Conservation (phyloP, 2,329 filamentous ascomycete genomes). For the Paecilomyces formosus region DNA sequence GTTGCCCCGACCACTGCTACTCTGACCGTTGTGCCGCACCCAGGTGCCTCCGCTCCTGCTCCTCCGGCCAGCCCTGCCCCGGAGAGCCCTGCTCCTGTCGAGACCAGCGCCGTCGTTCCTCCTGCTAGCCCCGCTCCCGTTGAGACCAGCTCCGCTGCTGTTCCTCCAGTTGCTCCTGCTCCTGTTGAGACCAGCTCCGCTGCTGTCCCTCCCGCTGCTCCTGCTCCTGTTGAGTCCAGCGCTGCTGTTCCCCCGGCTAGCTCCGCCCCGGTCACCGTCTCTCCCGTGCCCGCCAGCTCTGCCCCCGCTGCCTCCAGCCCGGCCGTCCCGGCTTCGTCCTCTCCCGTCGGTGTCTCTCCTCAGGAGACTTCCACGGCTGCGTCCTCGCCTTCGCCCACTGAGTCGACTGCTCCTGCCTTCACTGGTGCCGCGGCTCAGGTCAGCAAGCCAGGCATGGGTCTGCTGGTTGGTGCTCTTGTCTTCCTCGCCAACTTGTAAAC, state of each 20-base stretch:
- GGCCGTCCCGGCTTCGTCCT: background rate
- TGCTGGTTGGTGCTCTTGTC: background rate
- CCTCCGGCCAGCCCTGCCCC: background rate
- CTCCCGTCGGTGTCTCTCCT: too few relatives aligned
- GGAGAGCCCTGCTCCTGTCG: background rate
- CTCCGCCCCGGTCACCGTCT: too few relatives aligned
- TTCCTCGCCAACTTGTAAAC: background rate
- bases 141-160: background rate
- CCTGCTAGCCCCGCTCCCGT: background rate
- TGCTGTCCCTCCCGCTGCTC: background rate
- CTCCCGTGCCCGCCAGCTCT: background rate
- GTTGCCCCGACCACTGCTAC: background rate
- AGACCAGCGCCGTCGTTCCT: background rate
- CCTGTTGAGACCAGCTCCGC: background rate
- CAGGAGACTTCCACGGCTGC: background rate
- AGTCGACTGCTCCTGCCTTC: background rate
- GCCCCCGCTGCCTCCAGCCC: background rate
- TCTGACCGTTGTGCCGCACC: background rate
- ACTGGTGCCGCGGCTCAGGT: background rate
- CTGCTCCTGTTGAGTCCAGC: background rate
- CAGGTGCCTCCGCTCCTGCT: background rate
- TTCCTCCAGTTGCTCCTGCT: too few relatives aligned
- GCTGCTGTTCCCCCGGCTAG: background rate
- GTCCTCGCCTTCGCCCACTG: background rate
- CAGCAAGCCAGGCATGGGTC: background rate